Evolutionary conservation across 306 rosid genomes (phyloP), one percentile per base, ranked within the genome.

Genomic region (Sindora glabra): DNA sequence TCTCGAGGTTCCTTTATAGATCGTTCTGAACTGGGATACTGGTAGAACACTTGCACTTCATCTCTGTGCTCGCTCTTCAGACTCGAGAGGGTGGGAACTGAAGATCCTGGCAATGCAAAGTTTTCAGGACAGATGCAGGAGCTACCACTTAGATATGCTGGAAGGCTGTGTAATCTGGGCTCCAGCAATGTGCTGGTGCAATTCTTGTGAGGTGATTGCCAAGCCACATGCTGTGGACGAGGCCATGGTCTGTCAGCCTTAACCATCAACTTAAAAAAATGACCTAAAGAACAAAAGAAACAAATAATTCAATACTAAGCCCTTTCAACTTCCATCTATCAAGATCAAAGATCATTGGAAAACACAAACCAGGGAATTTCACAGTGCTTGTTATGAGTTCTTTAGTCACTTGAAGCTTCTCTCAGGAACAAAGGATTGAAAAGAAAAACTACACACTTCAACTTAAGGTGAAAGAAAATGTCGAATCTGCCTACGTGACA

Each of bases 401-500:
- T 71, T 79, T 69, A 74, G 69, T 66, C 46, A 47, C 75, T 78
- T 65, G 69, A 40, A 38, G 65, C 66, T 72, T 72, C 76, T 77
- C 79, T 64, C 48, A 27, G 62, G 30, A 61, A 72, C 69, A 75
- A 64, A 70, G 45, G 69, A 72, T 14, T 41, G 59, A 53, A 81
- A 78, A 65, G 37, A 36, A 66, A 75, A 79, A 76, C 67, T 41
- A 52, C 55, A 65, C 72, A 61, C 54, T 74, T 77, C 77, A 56
- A 69, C 85, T 77, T 38, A 52, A 69, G 61, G 47, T 56, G 62
- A 72, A 58, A 37, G 24, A 49, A n/a, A 67, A 54, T 14, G 53
- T 0, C 3, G 37, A 62, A 70, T 33, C 65, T 48, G 71, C 60
- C 83, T 89, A 89, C 91, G 97, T 89, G 51, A 89, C 83, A 60